Base-by-base conservation (phyloP, 202 grass and related monocot species). In the Dendrocalamus latiflorus region DNA sequence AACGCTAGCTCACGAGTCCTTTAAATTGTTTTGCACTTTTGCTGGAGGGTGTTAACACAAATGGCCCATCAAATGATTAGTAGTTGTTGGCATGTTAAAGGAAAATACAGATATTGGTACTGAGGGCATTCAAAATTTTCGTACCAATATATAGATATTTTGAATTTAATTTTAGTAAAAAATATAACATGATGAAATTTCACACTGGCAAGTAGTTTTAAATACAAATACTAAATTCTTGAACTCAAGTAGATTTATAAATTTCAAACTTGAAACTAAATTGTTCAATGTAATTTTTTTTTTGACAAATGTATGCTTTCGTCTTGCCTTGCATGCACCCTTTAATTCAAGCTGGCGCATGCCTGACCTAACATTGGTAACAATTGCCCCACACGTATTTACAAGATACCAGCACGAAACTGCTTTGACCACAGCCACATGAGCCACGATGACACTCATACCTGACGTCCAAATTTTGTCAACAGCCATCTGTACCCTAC, bases 291-390 rank as follows among this genome's bases (percentile, higher is more conserved):
- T 10, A n/a, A n/a, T n/a, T n/a, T 28, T 54, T 33, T 11, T 66
- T 44, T 0, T 6, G 44, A 74, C 57, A 64, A 26, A 20, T 13
- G 6, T 6, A 3, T 82, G 9, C 8, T 9, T 28, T 6, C 43
- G 50, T 28, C 70, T 54, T 73, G 6, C 28, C 49, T 73, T 55
- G 70, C 9, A 7, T 30, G 25, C 44, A 34, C 42, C 66, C 78
- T 89, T 86, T 34, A 78, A 86, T 89, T 89, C 88, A 86, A 82
- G 65, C 49, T 63, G 43, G 20, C 58, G 56, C 77, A 78, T 51
- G 57, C 77, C 72, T 72, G 83, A 62, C 72, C 83, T 66, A 89
- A 82, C 72, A 77, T 80, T 47, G 65, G 37, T 25, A 55, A 89
- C 63, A 45, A 10, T 5, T 38, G 64, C 20, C 64, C 81, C 77